A percentile compares a stretch with the other conserved stretches of the same genome.
Evolutionary conservation across 2,329 filamentous ascomycete genomes (phyloP).

Genomic region (Aspergillus persii): DNA sequence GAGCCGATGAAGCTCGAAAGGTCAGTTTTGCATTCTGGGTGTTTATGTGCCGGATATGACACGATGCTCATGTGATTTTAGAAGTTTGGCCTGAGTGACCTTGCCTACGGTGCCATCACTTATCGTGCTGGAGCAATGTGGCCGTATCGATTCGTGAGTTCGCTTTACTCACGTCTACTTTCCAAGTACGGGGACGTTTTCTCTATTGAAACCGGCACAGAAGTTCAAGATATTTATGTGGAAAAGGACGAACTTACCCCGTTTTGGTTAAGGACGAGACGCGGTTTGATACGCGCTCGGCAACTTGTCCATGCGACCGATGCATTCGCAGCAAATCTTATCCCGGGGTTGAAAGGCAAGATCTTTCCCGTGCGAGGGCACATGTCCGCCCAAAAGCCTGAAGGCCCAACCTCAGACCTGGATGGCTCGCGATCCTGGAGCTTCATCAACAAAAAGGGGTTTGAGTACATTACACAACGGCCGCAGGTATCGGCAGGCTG

Average conservation of each 20-base stretch:
- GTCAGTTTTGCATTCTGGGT: constrained; percentile 11
- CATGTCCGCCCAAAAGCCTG: constrained; percentile 45
- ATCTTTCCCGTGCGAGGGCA: constrained; percentile 54
- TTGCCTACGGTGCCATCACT: constrained; percentile 15
- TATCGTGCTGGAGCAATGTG: constrained; percentile 22
- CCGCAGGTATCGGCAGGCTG: constrained; percentile 9
- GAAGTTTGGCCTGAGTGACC: not conserved
- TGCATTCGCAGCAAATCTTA: constrained; percentile 50
- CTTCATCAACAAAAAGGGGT: constrained; percentile 29
- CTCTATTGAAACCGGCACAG: constrained; percentile 23
- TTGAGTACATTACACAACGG: constrained; percentile 39
- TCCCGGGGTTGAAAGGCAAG: constrained; percentile 45
- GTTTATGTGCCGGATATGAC: not conserved
- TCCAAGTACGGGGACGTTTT: constrained; percentile 9
- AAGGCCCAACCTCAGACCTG: constrained; percentile 20
- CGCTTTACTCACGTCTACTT: constrained; percentile 15
- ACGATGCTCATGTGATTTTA: not conserved
- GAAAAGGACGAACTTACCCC: not conserved
- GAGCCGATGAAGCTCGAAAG: constrained; percentile 13
- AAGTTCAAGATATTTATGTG: constrained; percentile 9
- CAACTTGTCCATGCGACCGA: constrained; percentile 55
- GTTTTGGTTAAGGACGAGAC: constrained; percentile 32
- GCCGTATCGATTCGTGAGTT: constrained; percentile 29
- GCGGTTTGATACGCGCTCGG: constrained; percentile 43
- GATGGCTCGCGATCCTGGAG: constrained; percentile 11